A percentile compares a stretch with the other conserved stretches of the same genome.
phyloP scores from a whole-genome alignment of 495 filamentous ascomycete species.

The Achaetomiella virescens region DNA sequence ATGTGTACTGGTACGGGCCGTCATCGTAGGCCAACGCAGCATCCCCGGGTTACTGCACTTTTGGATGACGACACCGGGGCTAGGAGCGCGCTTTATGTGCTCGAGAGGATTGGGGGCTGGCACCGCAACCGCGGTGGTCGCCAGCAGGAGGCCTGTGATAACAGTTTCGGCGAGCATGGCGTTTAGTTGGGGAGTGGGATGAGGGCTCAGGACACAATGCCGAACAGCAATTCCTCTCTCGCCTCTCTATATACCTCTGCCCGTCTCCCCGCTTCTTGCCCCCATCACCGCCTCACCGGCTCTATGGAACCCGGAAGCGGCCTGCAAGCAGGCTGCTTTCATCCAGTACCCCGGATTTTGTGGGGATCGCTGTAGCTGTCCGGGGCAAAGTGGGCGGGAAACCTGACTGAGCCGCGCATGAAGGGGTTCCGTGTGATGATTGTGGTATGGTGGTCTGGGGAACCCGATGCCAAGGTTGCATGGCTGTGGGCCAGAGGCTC shows the following conservation, averaged over 20 bases:
- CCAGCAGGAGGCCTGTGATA: constrained; percentile 26
- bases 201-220: not conserved
- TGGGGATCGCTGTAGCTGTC: not conserved
- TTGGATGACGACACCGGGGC: constrained; percentile 35
- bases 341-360: not conserved
- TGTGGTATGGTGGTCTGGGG: not conserved
- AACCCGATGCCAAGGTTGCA: not conserved
- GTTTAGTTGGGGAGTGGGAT: not conserved
- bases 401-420: not conserved
- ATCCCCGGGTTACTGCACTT: constrained; percentile 38
- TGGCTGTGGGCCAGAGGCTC: not conserved
- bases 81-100: constrained; percentile 33
- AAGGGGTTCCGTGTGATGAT: not conserved
- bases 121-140: constrained; percentile 22
- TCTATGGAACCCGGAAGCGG: not conserved
- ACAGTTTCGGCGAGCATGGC: constrained; percentile 29
- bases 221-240: not conserved
- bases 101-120: constrained; percentile 32
- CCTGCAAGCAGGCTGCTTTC: not conserved
- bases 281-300: not conserved
- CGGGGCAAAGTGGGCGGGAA: constrained; percentile 1
- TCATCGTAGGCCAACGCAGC: constrained; percentile 62
- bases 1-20: constrained; percentile 64
- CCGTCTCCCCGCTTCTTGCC: not conserved
- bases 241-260: not conserved